Percentiles rank a stretch among this genome's conserved stretches.
These are phyloP conservation scores for Phytopythium vexans DNA, from an alignment of 352 stramenopile genomes.

Conservation along the genomic window DNA sequence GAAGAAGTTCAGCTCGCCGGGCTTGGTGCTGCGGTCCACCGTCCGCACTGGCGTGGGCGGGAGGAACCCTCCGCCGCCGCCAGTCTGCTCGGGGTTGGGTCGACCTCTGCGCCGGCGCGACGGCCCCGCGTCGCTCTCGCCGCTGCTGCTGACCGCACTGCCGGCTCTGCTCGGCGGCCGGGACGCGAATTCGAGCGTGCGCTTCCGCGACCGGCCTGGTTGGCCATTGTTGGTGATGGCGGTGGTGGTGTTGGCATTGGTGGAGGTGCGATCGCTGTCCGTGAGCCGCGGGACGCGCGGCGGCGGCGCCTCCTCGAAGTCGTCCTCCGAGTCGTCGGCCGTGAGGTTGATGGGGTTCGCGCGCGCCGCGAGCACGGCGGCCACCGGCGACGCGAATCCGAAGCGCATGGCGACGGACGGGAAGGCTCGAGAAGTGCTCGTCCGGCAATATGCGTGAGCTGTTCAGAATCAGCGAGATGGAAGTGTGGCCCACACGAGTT, in stretches of 20 bases:
- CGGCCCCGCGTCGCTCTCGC: conserved; percentile 11
- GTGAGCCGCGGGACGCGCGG: neutral
- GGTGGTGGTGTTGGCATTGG: too few relatives aligned
- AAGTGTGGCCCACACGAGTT: too few relatives aligned
- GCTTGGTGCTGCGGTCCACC: neutral
- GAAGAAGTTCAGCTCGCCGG: conserved; percentile 22
- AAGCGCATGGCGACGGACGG: conserved; percentile 1
- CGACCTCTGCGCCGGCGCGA: neutral
- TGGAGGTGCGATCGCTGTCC: too few relatives aligned
- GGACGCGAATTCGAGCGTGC: conserved; percentile 5
- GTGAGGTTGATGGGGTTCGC: conserved; percentile 3
- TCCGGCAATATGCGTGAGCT: too few relatives aligned
- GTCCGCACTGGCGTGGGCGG: conserved; percentile 4
- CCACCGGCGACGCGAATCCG: neutral
- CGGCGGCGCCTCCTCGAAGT: conserved; percentile 2
- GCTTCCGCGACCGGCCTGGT: neutral
- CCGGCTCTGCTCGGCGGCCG: neutral
- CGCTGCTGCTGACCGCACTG: conserved; percentile 5
- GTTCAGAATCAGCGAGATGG: too few relatives aligned
- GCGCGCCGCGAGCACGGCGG: neutral
- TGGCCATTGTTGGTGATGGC: neutral
- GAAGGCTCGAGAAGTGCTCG: too few relatives aligned
- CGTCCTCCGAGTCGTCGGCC: conserved; percentile 1
- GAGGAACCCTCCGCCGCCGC: neutral
- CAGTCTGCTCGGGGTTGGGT: neutral